phyloP scores from a whole-genome alignment of 176 grass and related monocot species.

The Alloteropsis semialata region DNA sequence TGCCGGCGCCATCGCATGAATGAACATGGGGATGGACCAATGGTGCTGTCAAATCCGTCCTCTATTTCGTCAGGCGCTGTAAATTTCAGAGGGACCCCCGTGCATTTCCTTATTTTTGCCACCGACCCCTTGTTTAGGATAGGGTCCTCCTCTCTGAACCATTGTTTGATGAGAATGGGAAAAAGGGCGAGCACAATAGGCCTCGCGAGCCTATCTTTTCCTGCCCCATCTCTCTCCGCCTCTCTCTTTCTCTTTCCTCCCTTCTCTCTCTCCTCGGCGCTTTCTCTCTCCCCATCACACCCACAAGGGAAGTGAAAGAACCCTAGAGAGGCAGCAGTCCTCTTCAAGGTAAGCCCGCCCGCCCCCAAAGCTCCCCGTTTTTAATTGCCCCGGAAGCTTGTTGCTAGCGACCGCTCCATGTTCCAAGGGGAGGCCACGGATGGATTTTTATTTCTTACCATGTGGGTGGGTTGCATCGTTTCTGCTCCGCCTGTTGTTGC shows the following conservation, averaged over 20 bases:
- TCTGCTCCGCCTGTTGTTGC: background rate
- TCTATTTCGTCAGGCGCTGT: background rate
- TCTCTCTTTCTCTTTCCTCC: conserved; percentile 1
- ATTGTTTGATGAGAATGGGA: background rate
- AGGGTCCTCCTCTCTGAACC: background rate
- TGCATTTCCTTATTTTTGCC: background rate
- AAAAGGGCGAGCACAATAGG: background rate
- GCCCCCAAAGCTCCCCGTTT: conserved; percentile 7
- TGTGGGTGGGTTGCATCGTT: background rate
- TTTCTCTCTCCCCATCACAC: conserved; percentile 28
- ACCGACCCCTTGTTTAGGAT: background rate
- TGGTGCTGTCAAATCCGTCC: background rate
- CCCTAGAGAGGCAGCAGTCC: conserved; percentile 37
- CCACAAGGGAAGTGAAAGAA: conserved; percentile 43
- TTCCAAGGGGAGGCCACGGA: background rate
- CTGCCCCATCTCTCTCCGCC: background rate
- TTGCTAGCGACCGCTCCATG: conserved; percentile 10
- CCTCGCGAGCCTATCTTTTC: conserved; percentile 1
- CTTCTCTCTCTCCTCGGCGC: background rate
- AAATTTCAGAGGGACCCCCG: background rate
- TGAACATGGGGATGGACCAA: background rate
- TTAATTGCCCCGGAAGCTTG: conserved; percentile 10
- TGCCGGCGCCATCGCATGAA: background rate
- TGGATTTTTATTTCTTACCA: conserved; percentile 11
- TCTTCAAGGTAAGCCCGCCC: conserved; percentile 46